Evolutionary conservation across 306 rosid species (phyloP).

Genomic region (Oemleria cerasiformis): DNA sequence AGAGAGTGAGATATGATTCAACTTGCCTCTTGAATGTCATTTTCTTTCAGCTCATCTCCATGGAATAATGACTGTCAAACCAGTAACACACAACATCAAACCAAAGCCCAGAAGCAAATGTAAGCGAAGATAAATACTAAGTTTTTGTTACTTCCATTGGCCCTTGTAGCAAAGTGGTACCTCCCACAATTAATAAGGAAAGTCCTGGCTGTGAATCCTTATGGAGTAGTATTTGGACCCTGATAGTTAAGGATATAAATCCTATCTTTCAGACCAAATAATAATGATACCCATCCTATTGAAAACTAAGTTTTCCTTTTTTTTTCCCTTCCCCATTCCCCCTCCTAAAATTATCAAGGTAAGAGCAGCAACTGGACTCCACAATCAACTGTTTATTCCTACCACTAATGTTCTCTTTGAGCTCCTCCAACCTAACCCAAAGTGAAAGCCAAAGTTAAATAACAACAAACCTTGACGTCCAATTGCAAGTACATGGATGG

Average conservation of each 20-base stretch:
- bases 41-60: slow-evolving; percentile 81
- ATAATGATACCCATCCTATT: neutral
- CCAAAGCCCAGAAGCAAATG: slow-evolving; percentile 17
- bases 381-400: neutral
- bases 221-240: neutral
- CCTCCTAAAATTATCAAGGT: neutral
- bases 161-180: neutral
- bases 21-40: slow-evolving; percentile 83
- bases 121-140: slow-evolving; percentile 5
- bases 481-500: slow-evolving; percentile 78
- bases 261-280: too few species aligned
- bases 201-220: neutral
- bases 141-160: neutral
- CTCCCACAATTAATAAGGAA: neutral
- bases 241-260: neutral
- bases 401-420: slow-evolving; percentile 13
- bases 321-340: neutral
- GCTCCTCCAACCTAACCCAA: neutral
- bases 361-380: neutral
- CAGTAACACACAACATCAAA: slow-evolving; percentile 33
- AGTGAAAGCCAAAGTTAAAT: slow-evolving; percentile 5
- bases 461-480: slow-evolving; percentile 64
- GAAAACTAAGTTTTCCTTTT: neutral
- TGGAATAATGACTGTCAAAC: slow-evolving; percentile 71
- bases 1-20: slow-evolving; percentile 8